A percentile compares a stretch with the other conserved stretches of the same genome.
Conservation (phyloP, 306 rosid species). For the Vigna radiata region DNA sequence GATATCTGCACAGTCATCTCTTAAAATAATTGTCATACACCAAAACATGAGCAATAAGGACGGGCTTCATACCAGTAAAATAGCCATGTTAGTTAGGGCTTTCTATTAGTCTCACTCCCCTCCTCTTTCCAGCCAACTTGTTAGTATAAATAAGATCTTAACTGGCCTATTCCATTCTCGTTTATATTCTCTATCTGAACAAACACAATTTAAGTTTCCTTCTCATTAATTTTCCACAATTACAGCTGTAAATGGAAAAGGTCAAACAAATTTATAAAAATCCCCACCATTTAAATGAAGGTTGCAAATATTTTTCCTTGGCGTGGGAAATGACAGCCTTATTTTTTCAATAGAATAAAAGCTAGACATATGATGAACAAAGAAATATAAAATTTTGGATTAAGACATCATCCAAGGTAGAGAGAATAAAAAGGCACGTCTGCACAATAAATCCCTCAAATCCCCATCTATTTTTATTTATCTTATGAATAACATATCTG, state of each 20-base stretch:
- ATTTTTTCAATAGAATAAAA: background rate
- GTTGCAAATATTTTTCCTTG: background rate
- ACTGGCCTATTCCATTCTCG: background rate
- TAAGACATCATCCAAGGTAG: background rate
- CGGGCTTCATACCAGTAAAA: background rate
- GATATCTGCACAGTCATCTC: background rate
- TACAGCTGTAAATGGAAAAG: too few relatives aligned
- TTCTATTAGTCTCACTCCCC: background rate
- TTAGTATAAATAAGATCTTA: background rate
- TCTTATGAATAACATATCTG: background rate
- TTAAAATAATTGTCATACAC: background rate
- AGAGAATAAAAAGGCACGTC: background rate
- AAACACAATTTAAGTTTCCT: background rate
- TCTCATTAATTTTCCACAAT: too few relatives aligned
- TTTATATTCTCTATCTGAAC: background rate
- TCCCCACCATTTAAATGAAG: background rate
- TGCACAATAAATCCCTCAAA: constrained; percentile 6
- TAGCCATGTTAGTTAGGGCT: background rate
- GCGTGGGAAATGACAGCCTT: background rate
- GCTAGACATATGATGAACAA: background rate
- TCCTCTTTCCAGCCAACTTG: background rate
- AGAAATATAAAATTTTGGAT: background rate
- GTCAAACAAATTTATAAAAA: too few relatives aligned
- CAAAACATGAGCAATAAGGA: background rate
- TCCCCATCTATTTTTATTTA: background rate